These are phyloP conservation scores for Boechera stricta DNA, from an alignment of 345 rosid species.

Conservation along the genomic window DNA sequence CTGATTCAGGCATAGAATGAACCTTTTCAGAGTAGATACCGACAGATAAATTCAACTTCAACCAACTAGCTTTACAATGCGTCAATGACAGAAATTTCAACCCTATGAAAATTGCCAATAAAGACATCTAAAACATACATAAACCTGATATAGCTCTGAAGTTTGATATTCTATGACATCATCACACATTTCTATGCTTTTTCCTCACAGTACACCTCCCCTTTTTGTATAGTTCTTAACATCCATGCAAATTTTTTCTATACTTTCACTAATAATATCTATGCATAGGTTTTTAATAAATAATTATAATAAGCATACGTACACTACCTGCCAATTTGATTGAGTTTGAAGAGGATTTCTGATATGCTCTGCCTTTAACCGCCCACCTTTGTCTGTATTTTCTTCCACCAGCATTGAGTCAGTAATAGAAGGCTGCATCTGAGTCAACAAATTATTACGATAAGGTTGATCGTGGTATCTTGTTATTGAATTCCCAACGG, in stretches of 20 bases:
- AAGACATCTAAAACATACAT: neutral
- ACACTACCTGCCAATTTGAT: constrained; percentile 73
- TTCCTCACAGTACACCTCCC: constrained; percentile 4
- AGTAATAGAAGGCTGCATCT: constrained; percentile 44
- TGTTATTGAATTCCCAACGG: constrained; percentile 53
- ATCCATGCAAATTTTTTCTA: constrained; percentile 1
- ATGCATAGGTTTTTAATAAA: neutral
- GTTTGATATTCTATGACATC: neutral
- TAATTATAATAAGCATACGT: neutral
- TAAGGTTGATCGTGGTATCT: constrained; percentile 49
- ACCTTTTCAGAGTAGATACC: constrained; percentile 4
- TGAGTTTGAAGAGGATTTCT: constrained; percentile 55
- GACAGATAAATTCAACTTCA: neutral
- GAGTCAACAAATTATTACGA: constrained; percentile 46
- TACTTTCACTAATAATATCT: constrained; percentile 1
- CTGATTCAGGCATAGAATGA: constrained; percentile 1
- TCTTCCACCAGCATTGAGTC: constrained; percentile 46
- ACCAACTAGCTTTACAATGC: constrained; percentile 10
- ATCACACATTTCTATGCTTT: constrained; percentile 5
- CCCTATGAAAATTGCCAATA: constrained; percentile 1
- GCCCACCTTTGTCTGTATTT: constrained; percentile 45
- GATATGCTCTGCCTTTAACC: constrained; percentile 44
- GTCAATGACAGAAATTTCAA: constrained; percentile 11
- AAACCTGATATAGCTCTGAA: neutral
- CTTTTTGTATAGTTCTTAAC: neutral